These are phyloP conservation scores for Suhomyces sp. DNA, from an alignment of 805 yeast genomes.

Conservation along the genomic window DNA sequence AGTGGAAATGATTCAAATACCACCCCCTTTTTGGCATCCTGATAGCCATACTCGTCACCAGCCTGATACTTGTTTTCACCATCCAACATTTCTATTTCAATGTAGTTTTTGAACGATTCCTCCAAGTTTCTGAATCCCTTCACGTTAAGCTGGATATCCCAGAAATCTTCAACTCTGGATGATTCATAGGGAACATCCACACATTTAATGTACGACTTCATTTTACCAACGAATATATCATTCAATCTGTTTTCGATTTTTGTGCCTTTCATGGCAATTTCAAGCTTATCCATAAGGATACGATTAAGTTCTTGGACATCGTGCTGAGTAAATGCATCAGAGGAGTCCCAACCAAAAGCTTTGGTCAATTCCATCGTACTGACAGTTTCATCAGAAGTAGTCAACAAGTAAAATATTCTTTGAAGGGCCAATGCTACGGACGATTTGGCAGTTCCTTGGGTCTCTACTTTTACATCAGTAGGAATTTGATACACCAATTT, in stretches of 20 bases:
- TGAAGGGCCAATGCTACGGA: slow-evolving; percentile 80
- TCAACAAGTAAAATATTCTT: slow-evolving; percentile 76
- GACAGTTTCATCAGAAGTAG: slow-evolving; percentile 69
- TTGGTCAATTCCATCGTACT: slow-evolving; percentile 84
- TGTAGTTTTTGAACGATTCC: slow-evolving; percentile 79
- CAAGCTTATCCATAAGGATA: slow-evolving; percentile 91
- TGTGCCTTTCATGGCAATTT: slow-evolving; percentile 87
- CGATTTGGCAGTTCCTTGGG: slow-evolving; percentile 30
- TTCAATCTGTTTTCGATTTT: slow-evolving; percentile 55
- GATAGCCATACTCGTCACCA: slow-evolving; percentile 76
- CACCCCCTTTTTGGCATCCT: slow-evolving; percentile 96
- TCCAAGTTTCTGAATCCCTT: slow-evolving; percentile 70
- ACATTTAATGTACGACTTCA: slow-evolving; percentile 93
- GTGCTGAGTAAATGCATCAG: slow-evolving; percentile 95
- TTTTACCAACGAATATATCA: slow-evolving; percentile 90
- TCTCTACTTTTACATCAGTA: slow-evolving; percentile 44
- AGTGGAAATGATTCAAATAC: slow-evolving; percentile 88
- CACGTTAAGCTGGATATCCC: slow-evolving; percentile 97
- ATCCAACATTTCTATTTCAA: slow-evolving; percentile 81
- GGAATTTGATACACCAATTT: slow-evolving; percentile 88
- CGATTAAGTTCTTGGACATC: slow-evolving; percentile 97
- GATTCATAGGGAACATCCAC: slow-evolving; percentile 91
- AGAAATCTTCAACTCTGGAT: slow-evolving; percentile 86
- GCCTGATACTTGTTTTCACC: slow-evolving; percentile 98
- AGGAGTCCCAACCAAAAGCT: slow-evolving; percentile 96